These are phyloP conservation scores for Penicillium ochrochloron DNA, from an alignment of 495 filamentous ascomycete species.

Conservation along the genomic window DNA sequence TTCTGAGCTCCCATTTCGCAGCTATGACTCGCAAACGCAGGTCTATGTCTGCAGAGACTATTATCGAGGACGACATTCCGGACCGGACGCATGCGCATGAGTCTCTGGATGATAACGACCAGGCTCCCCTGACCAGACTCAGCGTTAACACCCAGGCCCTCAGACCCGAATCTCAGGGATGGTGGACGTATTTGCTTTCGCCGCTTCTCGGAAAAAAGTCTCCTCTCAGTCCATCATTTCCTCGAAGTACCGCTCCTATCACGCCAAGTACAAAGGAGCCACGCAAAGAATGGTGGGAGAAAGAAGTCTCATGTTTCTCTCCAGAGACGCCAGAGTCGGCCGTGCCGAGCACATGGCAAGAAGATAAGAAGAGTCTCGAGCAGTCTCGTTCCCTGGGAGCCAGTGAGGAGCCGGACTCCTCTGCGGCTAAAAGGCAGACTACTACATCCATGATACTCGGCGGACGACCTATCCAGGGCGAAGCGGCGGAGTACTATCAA, in stretches of 20 bases:
- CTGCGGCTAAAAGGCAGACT: slow-evolving; percentile 17
- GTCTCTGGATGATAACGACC: slow-evolving; percentile 22
- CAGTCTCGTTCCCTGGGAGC: slow-evolving; percentile 19
- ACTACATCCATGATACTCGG: slow-evolving; percentile 36
- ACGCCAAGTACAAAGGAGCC: slow-evolving; percentile 35
- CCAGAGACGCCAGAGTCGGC: slow-evolving; percentile 40
- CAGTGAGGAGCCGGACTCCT: slow-evolving; percentile 4
- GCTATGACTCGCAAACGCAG: slow-evolving; percentile 35
- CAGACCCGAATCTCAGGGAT: slow-evolving; percentile 70
- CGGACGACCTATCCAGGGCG: slow-evolving; percentile 39
- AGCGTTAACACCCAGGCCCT: slow-evolving; percentile 53
- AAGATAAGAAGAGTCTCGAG: slow-evolving; percentile 27
- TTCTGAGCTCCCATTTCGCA: slow-evolving; percentile 37
- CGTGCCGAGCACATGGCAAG: slow-evolving; percentile 25
- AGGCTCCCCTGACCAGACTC: slow-evolving; percentile 33
- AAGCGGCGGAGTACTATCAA: slow-evolving; percentile 58
- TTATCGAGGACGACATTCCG: slow-evolving; percentile 61
- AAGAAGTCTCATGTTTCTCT: slow-evolving; percentile 27
- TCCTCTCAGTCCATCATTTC: slow-evolving; percentile 37
- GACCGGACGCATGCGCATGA: slow-evolving; percentile 21
- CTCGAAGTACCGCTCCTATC: slow-evolving; percentile 35
- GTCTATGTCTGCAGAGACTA: slow-evolving; percentile 53
- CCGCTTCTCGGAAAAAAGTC: slow-evolving; percentile 63
- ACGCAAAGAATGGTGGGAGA: slow-evolving; percentile 43
- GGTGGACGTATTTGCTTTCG: slow-evolving; percentile 88